A percentile compares a stretch with the other conserved stretches of the same genome.
phyloP scores from a whole-genome alignment of 495 filamentous ascomycete species.

The Talaromyces trachyspermus region DNA sequence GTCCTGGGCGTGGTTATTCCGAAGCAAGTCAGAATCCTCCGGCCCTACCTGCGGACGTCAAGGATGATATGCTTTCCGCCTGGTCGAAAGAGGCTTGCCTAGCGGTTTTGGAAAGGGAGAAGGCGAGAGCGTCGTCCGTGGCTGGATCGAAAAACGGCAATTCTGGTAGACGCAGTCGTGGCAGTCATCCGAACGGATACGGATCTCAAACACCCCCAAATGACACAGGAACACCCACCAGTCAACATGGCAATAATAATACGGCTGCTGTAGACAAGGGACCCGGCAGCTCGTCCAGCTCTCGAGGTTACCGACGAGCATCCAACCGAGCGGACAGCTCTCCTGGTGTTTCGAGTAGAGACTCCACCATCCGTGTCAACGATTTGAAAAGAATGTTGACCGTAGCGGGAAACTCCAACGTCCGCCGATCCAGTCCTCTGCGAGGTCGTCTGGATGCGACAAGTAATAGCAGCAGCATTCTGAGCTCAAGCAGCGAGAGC shows the following conservation, averaged over 20 bases:
- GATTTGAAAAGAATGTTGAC: constrained; percentile 73
- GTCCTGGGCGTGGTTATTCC: neutral
- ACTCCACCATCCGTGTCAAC: constrained; percentile 73
- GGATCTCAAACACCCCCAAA: constrained; percentile 24
- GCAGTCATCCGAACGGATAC: constrained; percentile 43
- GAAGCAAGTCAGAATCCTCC: constrained; percentile 3
- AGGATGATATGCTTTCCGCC: constrained; percentile 64
- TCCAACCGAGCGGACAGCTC: constrained; percentile 40
- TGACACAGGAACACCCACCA: constrained; percentile 17
- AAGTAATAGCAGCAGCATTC: constrained; percentile 28
- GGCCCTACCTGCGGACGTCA: constrained; percentile 44
- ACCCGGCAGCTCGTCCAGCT: constrained; percentile 13
- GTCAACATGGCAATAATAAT: constrained; percentile 10
- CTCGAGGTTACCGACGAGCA: constrained; percentile 13
- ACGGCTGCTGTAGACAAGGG: neutral
- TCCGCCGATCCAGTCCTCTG: constrained; percentile 34
- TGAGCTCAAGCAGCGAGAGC: constrained; percentile 40
- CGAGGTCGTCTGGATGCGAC: constrained; percentile 29
- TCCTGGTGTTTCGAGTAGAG: constrained; percentile 49
- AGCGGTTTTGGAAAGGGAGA: constrained; percentile 57
- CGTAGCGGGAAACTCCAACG: constrained; percentile 29
- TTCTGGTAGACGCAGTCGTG: constrained; percentile 46
- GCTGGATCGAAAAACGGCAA: constrained; percentile 64
- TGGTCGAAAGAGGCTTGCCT: constrained; percentile 73
- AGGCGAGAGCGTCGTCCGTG: constrained; percentile 58